Evolutionary conservation across 1,139 yeast species (phyloP), one percentile per base, ranked within the genome.

Genomic region (Candida tropicalis): DNA sequence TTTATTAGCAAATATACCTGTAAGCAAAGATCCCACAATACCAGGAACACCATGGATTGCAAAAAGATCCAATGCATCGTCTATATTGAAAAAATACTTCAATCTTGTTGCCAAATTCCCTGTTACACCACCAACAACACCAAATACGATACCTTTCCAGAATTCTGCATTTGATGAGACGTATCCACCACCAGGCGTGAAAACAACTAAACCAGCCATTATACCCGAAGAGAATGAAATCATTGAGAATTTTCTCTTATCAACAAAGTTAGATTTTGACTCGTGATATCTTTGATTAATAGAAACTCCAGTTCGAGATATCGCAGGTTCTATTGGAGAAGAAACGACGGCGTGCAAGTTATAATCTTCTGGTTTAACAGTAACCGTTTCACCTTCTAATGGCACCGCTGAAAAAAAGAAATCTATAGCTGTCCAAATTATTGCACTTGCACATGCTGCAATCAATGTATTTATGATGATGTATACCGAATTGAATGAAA

Each of bases 31-130:
- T 0, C 79, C 78, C 2, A 64, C 63, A 31, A 70, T 65, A 1
- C 79, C 79, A 5, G 73, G 69, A 3, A 72, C 57, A 1, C 77
- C 77, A 54, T 73, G 79, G 31, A 72, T 63, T 4, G 79, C 77
- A 55, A 73, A 72, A 2, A 73, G 59, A 50, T 73, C 79, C 45
- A 72, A 63, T 2, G 77, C 72, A 54, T 73, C 79, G 47, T 73
- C 79, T 12, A 72, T 66, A 3, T 56, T 44, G 41, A 71, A 59
- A 46, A 57, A 68, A 47, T 68, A 73, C 50, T 73, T 73, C 44
- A 73, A 55, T 40, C 77, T 53, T 1, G 79, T 73, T 2, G 75
- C 61, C 22, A 72, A 52, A 48, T 73, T 73, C 34, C 74, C 65
- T 1, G 59, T 35, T 3, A 60, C 41, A 0, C 73, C 75, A 1